Base-by-base conservation (phyloP, 306 rosid genomes). In the Cucumis cinereus region DNA sequence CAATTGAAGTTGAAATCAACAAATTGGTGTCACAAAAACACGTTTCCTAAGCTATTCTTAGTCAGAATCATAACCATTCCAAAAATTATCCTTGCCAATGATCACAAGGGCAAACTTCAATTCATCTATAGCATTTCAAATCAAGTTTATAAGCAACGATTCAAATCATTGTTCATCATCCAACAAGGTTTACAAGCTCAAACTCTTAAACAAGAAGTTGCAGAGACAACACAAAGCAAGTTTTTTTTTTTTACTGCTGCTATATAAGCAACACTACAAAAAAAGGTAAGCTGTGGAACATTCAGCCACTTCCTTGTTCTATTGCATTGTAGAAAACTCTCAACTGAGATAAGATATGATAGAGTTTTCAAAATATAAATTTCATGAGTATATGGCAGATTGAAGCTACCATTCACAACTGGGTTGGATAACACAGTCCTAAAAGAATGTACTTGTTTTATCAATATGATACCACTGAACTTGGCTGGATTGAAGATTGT, bases 401-500 rank as follows among this genome's bases (percentile, higher is more conserved):
- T 71, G 74, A 68, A 68, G 54, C 8, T 40, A 22, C 33, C n/a
- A 67, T 22, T 67, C 12, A 64, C 10, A 67, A 12, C n/a, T 40
- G 20, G 6, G 49, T 12, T 67, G 73, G 35, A 20, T 67, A 12
- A 47, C 40, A 47, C 55, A 15, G 22, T 23, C 40, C 8, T 47
- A 70, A 45, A 47, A 69, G 38, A 70, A 47, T 47, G 57, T 24
- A 23, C 75, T 23, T 8, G 56, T 47, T 66, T 36, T 49, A 72
- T 86, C 89, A 89, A 79, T 80, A 88, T 6, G 96, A 81, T 57
- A 80, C 92, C 78, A 83, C 85, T 3, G 91, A 79, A 72, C 75
- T 87, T 7, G 87, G 85, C 59, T 83, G 89, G 75, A 81, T 78
- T 68, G 93, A 89, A 56, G 96, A 58, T 74, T 90, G 87, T 80